Evolutionary conservation across 306 rosid species (phyloP).

Genomic region (Pachyrhizus erosus): DNA sequence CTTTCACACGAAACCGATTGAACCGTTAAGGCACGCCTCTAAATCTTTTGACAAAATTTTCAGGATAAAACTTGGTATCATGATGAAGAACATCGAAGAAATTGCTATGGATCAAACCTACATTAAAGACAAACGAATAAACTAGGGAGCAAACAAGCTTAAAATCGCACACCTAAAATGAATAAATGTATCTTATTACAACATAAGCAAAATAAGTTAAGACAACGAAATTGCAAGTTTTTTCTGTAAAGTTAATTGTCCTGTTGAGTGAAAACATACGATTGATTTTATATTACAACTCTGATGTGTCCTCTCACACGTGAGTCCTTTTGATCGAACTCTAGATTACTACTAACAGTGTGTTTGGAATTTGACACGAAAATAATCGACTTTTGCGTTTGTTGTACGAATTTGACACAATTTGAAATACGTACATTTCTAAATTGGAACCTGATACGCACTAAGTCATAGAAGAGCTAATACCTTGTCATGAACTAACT

Average conservation of each 20-base stretch:
- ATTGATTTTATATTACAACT: neutral
- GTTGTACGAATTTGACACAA: no score
- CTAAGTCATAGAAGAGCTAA: neutral
- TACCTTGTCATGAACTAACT: neutral
- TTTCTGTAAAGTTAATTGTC: neutral
- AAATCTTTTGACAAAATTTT: neutral
- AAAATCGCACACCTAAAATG: neutral
- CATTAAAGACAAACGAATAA: neutral
- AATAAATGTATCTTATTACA: neutral
- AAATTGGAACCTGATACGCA: neutral
- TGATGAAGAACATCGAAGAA: constrained; percentile 23
- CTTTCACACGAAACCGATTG: neutral
- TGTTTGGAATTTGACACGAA: neutral
- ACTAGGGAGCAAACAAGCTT: neutral
- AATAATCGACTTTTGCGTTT: neutral
- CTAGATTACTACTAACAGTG: neutral
- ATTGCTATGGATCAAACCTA: constrained; percentile 8
- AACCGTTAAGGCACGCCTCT: neutral
- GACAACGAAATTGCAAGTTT: neutral
- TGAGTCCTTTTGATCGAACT: neutral
- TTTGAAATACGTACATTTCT: no score
- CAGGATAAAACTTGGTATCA: neutral
- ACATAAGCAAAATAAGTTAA: neutral
- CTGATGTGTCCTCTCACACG: neutral
- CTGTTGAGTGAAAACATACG: neutral